Evolutionary conservation across 2,329 filamentous ascomycete genomes (phyloP).

Genomic region (Atkinsonella hypoxylon): DNA sequence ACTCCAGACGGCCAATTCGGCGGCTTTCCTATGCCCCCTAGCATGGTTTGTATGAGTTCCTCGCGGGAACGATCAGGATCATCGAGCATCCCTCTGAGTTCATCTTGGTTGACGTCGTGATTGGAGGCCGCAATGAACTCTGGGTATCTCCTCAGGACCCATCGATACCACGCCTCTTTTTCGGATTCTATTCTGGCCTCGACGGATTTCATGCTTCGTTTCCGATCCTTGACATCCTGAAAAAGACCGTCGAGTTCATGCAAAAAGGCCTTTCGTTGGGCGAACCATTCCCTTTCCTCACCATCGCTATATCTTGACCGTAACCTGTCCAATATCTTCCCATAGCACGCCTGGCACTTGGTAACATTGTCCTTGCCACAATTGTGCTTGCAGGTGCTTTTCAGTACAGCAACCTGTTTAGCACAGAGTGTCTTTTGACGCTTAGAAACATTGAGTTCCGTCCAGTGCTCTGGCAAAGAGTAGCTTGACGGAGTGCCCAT

Average conservation of each 20-base stretch:
- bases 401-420: conserved; percentile 30
- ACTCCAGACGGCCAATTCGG: conserved; percentile 20
- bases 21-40: conserved; percentile 24
- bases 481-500: conserved; percentile 16
- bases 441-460: conserved; percentile 23
- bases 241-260: conserved; percentile 37
- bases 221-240: conserved; percentile 31
- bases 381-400: conserved; percentile 27
- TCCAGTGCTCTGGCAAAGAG: conserved; percentile 27
- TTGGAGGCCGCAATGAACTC: conserved; percentile 24
- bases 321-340: conserved; percentile 33
- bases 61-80: conserved; percentile 25
- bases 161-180: conserved; percentile 41
- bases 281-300: conserved; percentile 37
- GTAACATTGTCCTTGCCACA: conserved; percentile 30
- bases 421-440: conserved; percentile 24
- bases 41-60: conserved; percentile 25
- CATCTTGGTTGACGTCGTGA: conserved; percentile 17
- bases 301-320: conserved; percentile 23
- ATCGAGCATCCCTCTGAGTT: conserved; percentile 23
- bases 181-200: conserved; percentile 39
- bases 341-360: conserved; percentile 37
- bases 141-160: conserved; percentile 27
- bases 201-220: conserved; percentile 31
- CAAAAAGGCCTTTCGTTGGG: conserved; percentile 34